Evolutionary conservation across 1,139 yeast genomes (phyloP), one percentile per base, ranked within the genome.

Genomic region (Yamadazyma diospyri): DNA sequence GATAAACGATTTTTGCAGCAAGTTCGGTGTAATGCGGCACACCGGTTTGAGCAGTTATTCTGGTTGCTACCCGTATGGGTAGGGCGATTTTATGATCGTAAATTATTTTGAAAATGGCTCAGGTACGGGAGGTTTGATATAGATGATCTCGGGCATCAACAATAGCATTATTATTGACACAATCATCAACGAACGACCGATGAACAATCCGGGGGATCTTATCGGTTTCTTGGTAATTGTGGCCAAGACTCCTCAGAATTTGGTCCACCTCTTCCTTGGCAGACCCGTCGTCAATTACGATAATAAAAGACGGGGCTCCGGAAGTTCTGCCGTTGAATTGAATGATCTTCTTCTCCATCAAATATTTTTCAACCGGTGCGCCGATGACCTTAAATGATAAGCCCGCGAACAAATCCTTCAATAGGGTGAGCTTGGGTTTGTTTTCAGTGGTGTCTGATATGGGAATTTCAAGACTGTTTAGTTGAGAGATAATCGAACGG

Each of bases 151-250:
- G 69, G 4, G 77, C 72, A 39, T 77, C 80, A 3, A 69, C 76
- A 23, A 74, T 50, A 4, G 47, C 49, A 4, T 59, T 56, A 27
- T 57, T 54, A 9, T 50, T 46, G 10, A 78, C 64, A 25, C 76
- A 64, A 5, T 51, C 58, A 14, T 51, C 51, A 1, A 80, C 46
- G 62, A 78, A 79, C 1, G 45, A 32, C 21, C 57, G 57, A 10
- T 43, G 51, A 0, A 79, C 82, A 6, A 78, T 57, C 23, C 65
- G 55, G 0, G 82, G 78, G n/a, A 76, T 58, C 11, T 51, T 48
- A 3, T 50, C 46, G 1, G 42, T 45, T 27, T 37, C 33, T n/a
- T 32, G 10, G 22, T 34, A 44, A 3, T 22, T 8, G 14, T 33
- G 21, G 8, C 35, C 27, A 2, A 45, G 27, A 15, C 18, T 15